Base-by-base conservation (phyloP, 2,329 filamentous ascomycete genomes). In the Fusarium sulawesiense region DNA sequence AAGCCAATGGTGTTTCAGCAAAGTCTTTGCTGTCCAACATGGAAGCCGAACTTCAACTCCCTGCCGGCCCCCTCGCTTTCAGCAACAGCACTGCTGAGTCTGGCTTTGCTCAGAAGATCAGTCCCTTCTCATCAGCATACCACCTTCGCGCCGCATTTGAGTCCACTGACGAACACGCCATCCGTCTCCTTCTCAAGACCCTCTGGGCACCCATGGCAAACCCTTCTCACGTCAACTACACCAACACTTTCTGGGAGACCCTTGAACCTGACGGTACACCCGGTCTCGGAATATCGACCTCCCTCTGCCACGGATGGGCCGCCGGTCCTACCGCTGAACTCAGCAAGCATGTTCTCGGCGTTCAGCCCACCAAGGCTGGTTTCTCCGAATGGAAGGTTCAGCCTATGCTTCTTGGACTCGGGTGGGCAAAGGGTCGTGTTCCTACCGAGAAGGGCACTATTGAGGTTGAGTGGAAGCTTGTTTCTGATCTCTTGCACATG, bases 41-140 rank as follows among this genome's bases (percentile, higher is more conserved):
- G 20, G 30, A 61, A 8, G 21, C 25, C 1, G 37, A 40, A 2
- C 56, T 61, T 3, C 59, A 61, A 5, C 59, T 61, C 8, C 25
- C 30, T 0, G 37, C 59, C 2, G 56, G 56, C 5, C 56, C 56
- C 0, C 45, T 61, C 2, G 56, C 56, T 1, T 61, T 61, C 7
- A 61, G 59, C 11, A 61, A 53, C 13, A 30, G 23, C 2, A 61
- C 56, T 0, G n/a, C 13, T 2, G 7, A 50, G 0, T n/a, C 37
- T 9, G 59, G 59, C 0, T 61, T 61, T 5, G 56, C 56, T 4
- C 59, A 61, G 30, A 61, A 60, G 18, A 60, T 60, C n/a, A 61
- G 56, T 4, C 59, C 59, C 2, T 61, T 51, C 23, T 37, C 45
- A 3, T 61, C 59, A 0, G 45, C 56, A 1, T 61, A 61, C 3